Conservation (phyloP, 2,329 filamentous ascomycete species). For the Pyrenophora seminiperda region DNA sequence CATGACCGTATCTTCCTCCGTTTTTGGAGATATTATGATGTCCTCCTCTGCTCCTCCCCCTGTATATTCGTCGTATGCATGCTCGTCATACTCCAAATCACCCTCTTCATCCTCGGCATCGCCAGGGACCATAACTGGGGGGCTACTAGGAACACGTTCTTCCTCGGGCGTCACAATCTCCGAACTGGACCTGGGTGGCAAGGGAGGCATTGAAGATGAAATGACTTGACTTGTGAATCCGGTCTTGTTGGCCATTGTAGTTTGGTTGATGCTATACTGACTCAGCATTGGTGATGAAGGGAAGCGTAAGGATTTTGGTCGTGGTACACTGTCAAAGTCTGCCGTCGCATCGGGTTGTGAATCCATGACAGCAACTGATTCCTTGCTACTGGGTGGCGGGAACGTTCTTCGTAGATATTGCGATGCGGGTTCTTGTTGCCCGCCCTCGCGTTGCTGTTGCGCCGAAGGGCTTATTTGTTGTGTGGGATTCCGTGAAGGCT, state of each 20-base stretch:
- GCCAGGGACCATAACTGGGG: constrained; percentile 34
- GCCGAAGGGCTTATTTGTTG: constrained; percentile 27
- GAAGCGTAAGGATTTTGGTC: constrained; percentile 37
- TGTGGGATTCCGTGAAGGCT: constrained; percentile 22
- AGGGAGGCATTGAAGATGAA: constrained; percentile 39
- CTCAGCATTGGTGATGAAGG: constrained; percentile 46
- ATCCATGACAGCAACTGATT: constrained; percentile 52
- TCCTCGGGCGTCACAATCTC: constrained; percentile 22
- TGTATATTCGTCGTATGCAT: constrained; percentile 29
- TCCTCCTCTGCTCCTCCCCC: constrained; percentile 15
- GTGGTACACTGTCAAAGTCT: constrained; percentile 32
- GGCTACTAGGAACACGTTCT: constrained; percentile 46
- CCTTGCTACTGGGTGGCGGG: constrained; percentile 37
- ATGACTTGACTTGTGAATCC: constrained; percentile 40
- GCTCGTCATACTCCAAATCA: constrained; percentile 30
- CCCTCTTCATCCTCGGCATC: constrained; percentile 30
- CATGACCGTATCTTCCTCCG: constrained; percentile 26
- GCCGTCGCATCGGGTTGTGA: constrained; percentile 49
- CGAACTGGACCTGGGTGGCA: constrained; percentile 34
- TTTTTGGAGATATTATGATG: constrained; percentile 3
- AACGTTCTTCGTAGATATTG: constrained; percentile 21
- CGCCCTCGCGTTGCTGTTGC: constrained; percentile 28
- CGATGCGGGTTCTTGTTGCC: constrained; percentile 22
- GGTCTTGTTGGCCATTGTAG: constrained; percentile 37
- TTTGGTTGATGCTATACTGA: constrained; percentile 46